A percentile compares a stretch with the other conserved stretches of the same genome.
These are phyloP conservation scores for Ogataea ganodermae DNA, from an alignment of 805 yeast genomes.

Conservation along the genomic window DNA sequence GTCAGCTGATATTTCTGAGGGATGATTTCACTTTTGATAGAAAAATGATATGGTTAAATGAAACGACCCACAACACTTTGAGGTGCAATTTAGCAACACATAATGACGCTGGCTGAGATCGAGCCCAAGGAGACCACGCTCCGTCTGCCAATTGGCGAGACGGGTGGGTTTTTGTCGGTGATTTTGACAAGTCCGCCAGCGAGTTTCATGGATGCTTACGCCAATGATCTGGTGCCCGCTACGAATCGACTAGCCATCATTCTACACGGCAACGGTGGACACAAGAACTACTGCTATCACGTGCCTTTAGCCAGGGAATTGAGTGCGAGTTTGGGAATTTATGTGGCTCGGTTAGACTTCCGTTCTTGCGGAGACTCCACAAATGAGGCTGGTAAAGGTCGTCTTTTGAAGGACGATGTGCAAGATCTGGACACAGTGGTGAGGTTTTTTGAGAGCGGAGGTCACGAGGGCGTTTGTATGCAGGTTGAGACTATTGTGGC, in stretches of 20 bases:
- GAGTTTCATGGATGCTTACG: constrained; percentile 14
- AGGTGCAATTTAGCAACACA: too few relatives aligned
- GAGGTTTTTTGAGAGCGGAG: constrained; percentile 32
- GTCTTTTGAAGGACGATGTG: constrained; percentile 63
- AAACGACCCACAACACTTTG: too few relatives aligned
- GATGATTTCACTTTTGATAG: too few relatives aligned
- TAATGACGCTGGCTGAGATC: background rate
- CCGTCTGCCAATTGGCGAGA: constrained; percentile 13
- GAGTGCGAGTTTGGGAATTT: constrained; percentile 60
- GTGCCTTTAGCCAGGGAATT: constrained; percentile 59
- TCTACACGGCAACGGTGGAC: constrained; percentile 86
- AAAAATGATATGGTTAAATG: too few relatives aligned
- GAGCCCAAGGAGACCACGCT: constrained; percentile 14
- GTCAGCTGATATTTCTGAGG: too few relatives aligned
- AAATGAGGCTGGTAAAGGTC: constrained; percentile 50
- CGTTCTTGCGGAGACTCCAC: constrained; percentile 79
- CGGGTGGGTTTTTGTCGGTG: constrained; percentile 16
- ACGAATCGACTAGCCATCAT: constrained; percentile 48
- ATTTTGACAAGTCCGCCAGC: constrained; percentile 26
- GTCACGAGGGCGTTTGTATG: constrained; percentile 40
- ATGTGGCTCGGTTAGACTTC: constrained; percentile 77
- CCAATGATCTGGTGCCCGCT: constrained; percentile 16
- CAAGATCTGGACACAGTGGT: constrained; percentile 61
- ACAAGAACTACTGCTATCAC: constrained; percentile 77
- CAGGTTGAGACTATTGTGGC: constrained; percentile 61